Evolutionary conservation across 495 filamentous ascomycete genomes (phyloP), one percentile per base, ranked within the genome.

Genomic region (Talaromyces liani): DNA sequence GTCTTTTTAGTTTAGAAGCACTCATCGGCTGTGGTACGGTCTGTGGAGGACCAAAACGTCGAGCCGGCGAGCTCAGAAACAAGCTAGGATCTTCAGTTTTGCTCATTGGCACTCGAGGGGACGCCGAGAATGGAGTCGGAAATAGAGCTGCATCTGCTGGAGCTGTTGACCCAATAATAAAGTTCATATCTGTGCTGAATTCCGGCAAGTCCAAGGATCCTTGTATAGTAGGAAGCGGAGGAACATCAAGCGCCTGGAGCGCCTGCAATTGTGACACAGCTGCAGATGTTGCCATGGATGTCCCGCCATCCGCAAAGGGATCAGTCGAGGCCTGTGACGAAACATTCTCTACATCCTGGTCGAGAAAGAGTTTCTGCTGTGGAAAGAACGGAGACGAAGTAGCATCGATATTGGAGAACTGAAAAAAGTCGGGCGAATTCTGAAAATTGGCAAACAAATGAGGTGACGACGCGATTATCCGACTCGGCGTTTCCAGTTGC

Each of bases 341-440:
- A 6, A 54, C 2, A 54, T 61, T 39, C 6, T 73, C 72, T 1
- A 78, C 67, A 57, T 85, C 81, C 14, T 88, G 78, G 64, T 93
- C 91, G 90, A 90, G 94, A 70, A 92, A 92, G 27, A 87, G 71
- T 60, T 85, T 84, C 47, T 87, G 81, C 65, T 87, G 85, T 6
- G 81, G 82, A 63, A 88, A 88, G 59, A 82, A 81, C 8, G 88
- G 85, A 22, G 87, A 89, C 6, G 85, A 81, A 41, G 88, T 84
- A 1, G 91, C 86, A 33, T 89, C 88, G 2, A 89, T 84, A 63
- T 88, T 82, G 10, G 83, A 84, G 65, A 91, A 87, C 29, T 85
- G 83, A 67, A 92, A 91, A 31, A 87, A 72, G 59, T 90, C 87
- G 1, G 87, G 84, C 1, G 87, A 86, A 47, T 85, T 83, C 64